Conservation (phyloP, 1,139 yeast species). For the Sugiyamaella castrensis region DNA sequence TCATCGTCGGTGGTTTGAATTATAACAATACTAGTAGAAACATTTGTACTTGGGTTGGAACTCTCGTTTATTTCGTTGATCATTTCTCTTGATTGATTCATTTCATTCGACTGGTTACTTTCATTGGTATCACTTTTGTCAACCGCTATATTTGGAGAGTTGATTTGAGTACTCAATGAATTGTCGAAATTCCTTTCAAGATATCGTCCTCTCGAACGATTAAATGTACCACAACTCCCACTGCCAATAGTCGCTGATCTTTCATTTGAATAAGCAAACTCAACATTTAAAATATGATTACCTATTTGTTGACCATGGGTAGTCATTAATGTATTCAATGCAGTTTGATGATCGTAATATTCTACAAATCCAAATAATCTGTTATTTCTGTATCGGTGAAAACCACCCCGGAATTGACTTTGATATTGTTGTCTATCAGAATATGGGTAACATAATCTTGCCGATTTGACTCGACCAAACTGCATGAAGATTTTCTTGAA, state of each 20-base stretch:
- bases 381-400: not conserved
- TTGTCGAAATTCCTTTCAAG: not conserved
- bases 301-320: conserved; percentile 12
- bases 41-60: not conserved
- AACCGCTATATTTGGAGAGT: not conserved
- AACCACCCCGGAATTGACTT: conserved; percentile 1
- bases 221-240: not conserved
- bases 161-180: not conserved
- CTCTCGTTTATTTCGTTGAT: too few relatives aligned
- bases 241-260: not conserved
- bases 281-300: conserved; percentile 7
- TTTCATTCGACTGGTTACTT: too few relatives aligned
- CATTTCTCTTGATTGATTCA: too few relatives aligned
- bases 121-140: too few relatives aligned
- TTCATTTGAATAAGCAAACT: conserved; percentile 12
- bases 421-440: not conserved
- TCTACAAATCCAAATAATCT: conserved; percentile 15
- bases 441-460: conserved; percentile 6
- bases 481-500: conserved; percentile 9
- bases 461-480: conserved; percentile 10
- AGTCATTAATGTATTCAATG: conserved; percentile 9
- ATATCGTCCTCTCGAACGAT: not conserved
- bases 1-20: not conserved
- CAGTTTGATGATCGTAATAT: conserved; percentile 10
- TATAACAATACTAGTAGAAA: not conserved